Conservation (phyloP, 208 protist species). For the Crithidia mellificae region DNA sequence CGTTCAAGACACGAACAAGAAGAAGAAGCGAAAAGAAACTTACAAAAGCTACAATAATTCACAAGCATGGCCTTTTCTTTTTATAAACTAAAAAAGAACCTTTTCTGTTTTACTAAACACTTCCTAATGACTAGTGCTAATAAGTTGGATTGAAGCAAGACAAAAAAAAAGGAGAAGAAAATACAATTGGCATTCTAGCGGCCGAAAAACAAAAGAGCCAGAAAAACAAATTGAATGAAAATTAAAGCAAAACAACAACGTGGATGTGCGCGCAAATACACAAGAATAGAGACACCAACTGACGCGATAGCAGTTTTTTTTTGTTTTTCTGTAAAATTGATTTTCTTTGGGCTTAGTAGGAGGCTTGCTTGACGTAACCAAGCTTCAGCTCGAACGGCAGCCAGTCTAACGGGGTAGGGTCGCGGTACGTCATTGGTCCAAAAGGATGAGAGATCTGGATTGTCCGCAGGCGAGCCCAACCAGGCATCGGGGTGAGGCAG, state of each 20-base stretch:
- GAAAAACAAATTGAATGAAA: conserved; percentile 13
- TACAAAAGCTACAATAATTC: conserved; percentile 28
- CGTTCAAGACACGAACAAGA: not conserved
- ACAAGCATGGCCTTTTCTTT: conserved; percentile 11
- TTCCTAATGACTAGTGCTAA: conserved; percentile 28
- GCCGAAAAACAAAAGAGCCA: not conserved
- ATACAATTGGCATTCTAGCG: conserved; percentile 2
- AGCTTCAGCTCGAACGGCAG: conserved; percentile 90
- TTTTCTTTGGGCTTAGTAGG: conserved; percentile 64
- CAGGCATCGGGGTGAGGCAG: conserved; percentile 87
- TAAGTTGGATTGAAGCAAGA: conserved; percentile 3
- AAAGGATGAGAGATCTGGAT: conserved; percentile 61
- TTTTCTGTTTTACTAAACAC: conserved; percentile 17
- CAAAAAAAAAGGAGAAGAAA: conserved; percentile 9
- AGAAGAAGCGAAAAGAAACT: conserved; percentile 11
- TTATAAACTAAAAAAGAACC: conserved; percentile 14
- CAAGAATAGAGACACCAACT: not conserved
- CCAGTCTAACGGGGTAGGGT: conserved; percentile 89
- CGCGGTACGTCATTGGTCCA: conserved; percentile 76
- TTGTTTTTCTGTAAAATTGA: not conserved
- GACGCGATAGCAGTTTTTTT: conserved; percentile 10
- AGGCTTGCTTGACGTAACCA: conserved; percentile 88
- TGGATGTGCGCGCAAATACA: not conserved
- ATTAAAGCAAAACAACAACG: conserved; percentile 12
- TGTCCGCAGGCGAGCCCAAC: conserved; percentile 73